Base-by-base conservation (phyloP, 306 rosid species). In the Geum urbanum region DNA sequence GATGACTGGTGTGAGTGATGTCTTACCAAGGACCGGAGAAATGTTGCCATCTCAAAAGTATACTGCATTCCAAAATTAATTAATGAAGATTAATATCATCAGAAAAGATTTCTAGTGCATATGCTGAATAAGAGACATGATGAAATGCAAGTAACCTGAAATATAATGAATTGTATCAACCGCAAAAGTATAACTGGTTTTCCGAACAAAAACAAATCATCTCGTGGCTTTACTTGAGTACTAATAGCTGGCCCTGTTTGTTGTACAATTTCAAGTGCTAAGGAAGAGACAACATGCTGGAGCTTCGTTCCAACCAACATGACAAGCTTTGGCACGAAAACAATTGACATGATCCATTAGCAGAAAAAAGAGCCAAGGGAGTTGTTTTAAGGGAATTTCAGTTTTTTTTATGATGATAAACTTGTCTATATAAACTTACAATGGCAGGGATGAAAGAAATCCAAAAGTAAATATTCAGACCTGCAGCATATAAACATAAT, bases 31-130 rank as follows among this genome's bases (percentile, higher is more conserved):
- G 98, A 83, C 98, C 97, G 90, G 72, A 94, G 82, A 80, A 85
- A 94, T 3, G 87, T 88, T 11, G 96, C 98, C 98, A 94, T 94
- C 85, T 94, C 98, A 55, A 94, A 94, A 71, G 97, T 91, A 74
- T 94, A 90, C 96, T 94, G 89, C 87, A 76, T n/a, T n/a, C 41
- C 55, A 56, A 66, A n/a, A 56, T 12, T 39, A 69, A 19, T 3
- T 18, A 73, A 59, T 58, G 27, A 82, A 81, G 50, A 76, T 72
- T 24, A 64, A 61, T 22, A 43, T 72, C 69, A n/a, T 13, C 46
- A 49, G 41, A 47, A 65, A 65, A 8, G 35, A 45, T 14, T 47
- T 59, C 16, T 5, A 79, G 45, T 56, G 11, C 9, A 24, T 63
- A 39, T 70, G 14, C 40, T 43, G 51, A 58, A 11, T 12, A 12